Base-by-base conservation (phyloP, 2,329 filamentous ascomycete genomes). In the Zasmidium citrigriseum region DNA sequence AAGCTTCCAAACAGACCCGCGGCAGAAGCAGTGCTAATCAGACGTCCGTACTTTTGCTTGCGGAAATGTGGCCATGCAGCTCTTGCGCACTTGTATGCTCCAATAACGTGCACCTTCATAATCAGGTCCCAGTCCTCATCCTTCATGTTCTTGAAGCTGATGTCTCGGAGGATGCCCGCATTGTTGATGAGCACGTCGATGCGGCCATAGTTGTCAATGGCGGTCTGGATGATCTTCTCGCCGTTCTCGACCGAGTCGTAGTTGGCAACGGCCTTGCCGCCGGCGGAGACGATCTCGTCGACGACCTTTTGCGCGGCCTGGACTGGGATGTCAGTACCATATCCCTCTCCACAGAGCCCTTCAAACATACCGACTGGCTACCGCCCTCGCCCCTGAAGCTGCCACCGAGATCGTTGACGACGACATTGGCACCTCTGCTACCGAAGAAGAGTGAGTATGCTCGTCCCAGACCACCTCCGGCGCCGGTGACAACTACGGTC, bases 61-160 rank as follows among this genome's bases (percentile, higher is more conserved):
- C 93, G 86, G 85, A 99, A 98, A 78, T 98, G 83, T 60, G 93
- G 92, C 93, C 95, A 99, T 53, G 95, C 95, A 63, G 95, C 95
- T 76, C 87, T 88, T 61, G 95, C 85, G 76, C 91, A 96, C 86
- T 96, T 98, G 84, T 96, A 99, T 71, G 92, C 89, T 68, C 95
- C 95, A 73, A 87, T 89, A 70, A 97, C 87, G 78, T 99, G 93
- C 58, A 98, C 93, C 75, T 87, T 89, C 78, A 93, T 90, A 74
- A 97, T 90, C 67, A 97, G 80, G 74, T 99, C 93, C 95, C 95
- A 99, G 77, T 99, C 95, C 73, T 89, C 79, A 76, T 99, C 95
- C 76, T 89, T 95, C 86, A 98, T 96, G 80, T 98, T 98, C 85
- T 96, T 96, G 82, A 99, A 98, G 83, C 90, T 93, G 73, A 98